phyloP scores from a whole-genome alignment of 2,329 filamentous ascomycete species.

The Thelonectria olida region DNA sequence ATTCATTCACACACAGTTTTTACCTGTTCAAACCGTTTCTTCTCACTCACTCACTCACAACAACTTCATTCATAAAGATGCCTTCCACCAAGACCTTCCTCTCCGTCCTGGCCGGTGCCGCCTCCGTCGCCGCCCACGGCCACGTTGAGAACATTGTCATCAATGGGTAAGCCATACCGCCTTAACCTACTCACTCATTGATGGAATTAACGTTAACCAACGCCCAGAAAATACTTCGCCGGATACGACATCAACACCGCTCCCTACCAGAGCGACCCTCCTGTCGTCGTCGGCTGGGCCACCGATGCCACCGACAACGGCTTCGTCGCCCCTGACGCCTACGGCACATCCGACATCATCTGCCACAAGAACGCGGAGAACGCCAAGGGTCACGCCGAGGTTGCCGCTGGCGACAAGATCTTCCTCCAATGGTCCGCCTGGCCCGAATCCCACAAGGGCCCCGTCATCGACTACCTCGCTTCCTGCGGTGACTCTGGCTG shows the following conservation, averaged over 20 bases:
- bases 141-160: conserved; percentile 40
- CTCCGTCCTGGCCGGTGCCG: conserved; percentile 39
- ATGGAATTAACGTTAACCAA: no score
- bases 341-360: conserved; percentile 53
- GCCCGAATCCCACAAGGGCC: conserved; percentile 57
- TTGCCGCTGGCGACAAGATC: conserved; percentile 52
- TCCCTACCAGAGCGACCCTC: conserved; percentile 30
- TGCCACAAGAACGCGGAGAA: conserved; percentile 55
- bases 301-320: conserved; percentile 58
- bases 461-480: conserved; percentile 72
- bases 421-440: conserved; percentile 54
- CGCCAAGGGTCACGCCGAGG: conserved; percentile 49
- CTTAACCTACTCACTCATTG: no score
- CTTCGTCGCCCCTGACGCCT: conserved; percentile 56
- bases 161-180: no score
- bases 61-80: conserved; percentile 33
- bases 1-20: conserved; percentile 34
- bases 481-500: conserved; percentile 64
- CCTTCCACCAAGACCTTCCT: conserved; percentile 41
- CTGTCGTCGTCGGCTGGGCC: conserved; percentile 49
- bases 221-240: conserved; percentile 29
- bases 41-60: conserved; percentile 17
- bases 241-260: conserved; percentile 35
- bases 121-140: conserved; percentile 41
- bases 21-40: conserved; percentile 27